These are phyloP conservation scores for Mycena indigotica DNA, from an alignment of 768 basidiomycete genomes.

Conservation along the genomic window DNA sequence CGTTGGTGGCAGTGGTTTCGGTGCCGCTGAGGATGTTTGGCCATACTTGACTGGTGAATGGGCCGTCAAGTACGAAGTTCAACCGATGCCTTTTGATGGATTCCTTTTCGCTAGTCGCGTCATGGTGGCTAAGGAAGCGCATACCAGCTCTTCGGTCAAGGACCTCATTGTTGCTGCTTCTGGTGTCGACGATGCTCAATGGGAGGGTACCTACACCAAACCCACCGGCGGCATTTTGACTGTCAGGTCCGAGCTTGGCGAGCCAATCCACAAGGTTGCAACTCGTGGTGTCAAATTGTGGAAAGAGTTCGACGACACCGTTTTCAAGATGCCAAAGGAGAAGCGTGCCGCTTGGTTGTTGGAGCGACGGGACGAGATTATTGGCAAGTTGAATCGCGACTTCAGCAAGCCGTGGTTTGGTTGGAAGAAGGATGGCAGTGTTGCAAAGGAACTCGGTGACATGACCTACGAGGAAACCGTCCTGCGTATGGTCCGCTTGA, in stretches of 20 bases:
- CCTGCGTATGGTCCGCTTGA: slow-evolving; percentile 86
- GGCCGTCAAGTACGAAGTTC: slow-evolving; percentile 80
- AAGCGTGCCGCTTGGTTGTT: slow-evolving; percentile 88
- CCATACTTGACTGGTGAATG: slow-evolving; percentile 97
- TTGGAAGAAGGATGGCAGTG: slow-evolving; percentile 87
- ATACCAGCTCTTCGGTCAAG: slow-evolving; percentile 93
- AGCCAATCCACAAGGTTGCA: slow-evolving; percentile 99
- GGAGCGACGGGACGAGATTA: slow-evolving; percentile 86
- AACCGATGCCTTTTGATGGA: slow-evolving; percentile 98
- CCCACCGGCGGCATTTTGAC: slow-evolving; percentile 96
- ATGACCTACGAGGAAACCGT: slow-evolving; percentile 99
- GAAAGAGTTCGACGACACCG: slow-evolving; percentile 97
- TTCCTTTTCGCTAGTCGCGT: slow-evolving; percentile 95
- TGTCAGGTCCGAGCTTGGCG: slow-evolving; percentile 95
- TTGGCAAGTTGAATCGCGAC: slow-evolving; percentile 89
- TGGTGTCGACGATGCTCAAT: slow-evolving; percentile 87
- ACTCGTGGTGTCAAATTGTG: slow-evolving; percentile 96
- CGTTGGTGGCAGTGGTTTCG: slow-evolving; percentile 94
- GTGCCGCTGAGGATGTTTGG: slow-evolving; percentile 93
- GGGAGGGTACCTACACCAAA: slow-evolving; percentile 94
- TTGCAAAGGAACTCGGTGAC: slow-evolving; percentile 85
- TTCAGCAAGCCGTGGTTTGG: slow-evolving; percentile 98
- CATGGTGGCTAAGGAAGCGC: slow-evolving; percentile 99
- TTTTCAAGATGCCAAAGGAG: slow-evolving; percentile 95
- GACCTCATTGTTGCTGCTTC: slow-evolving; percentile 92